Evolutionary conservation across 495 filamentous ascomycete genomes (phyloP), one percentile per base, ranked within the genome.

Genomic region (Lentithecium fluviatile): DNA sequence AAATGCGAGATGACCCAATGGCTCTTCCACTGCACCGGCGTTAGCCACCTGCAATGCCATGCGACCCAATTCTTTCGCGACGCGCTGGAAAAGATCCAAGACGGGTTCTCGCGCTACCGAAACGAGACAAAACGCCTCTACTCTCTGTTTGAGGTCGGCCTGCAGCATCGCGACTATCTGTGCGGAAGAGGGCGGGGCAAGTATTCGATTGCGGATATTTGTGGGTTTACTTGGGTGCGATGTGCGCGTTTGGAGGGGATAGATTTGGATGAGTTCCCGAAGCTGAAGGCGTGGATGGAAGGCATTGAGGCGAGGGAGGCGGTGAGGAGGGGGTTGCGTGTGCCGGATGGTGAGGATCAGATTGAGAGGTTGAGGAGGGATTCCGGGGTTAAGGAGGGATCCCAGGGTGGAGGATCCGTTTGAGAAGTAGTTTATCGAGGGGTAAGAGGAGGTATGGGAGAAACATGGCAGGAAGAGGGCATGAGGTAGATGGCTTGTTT

Each of bases 1-100:
- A 89, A 95, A 68, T 81, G 81, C 70, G 87, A 92, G 73, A 77
- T 84, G 61, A 85, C 81, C 70, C 88, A 78, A 71, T 96, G 90
- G 89, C 71, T 88, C 68, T 87, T 81, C 57, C 73, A 70, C 65
- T 55, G 64, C 61, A 74, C 87, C 2, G 90, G 90, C 23, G 76
- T 95, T 4, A 91, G 91, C 3, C 91, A 91, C 13, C 94, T 94
- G 90, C 90, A 95, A 71, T 89, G 88, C 11, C 88, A 95, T 69
- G 84, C 90, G 8, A 92, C 95, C 75, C 91, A 96, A 70, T 96
- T 95, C 74, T 73, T 68, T 29, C 84, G 89, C 69, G 95, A 92
- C 63, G 89, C 90, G 10, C 88, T 91, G 5, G 89, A 92, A 73
- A 88, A 83, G 73, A 92, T 95, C 68, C 77, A 87, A 62, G 96